Percentiles rank a stretch among this genome's conserved stretches.
phyloP scores from a whole-genome alignment of 148 eudicot species.

The Rhododendron henanense region DNA sequence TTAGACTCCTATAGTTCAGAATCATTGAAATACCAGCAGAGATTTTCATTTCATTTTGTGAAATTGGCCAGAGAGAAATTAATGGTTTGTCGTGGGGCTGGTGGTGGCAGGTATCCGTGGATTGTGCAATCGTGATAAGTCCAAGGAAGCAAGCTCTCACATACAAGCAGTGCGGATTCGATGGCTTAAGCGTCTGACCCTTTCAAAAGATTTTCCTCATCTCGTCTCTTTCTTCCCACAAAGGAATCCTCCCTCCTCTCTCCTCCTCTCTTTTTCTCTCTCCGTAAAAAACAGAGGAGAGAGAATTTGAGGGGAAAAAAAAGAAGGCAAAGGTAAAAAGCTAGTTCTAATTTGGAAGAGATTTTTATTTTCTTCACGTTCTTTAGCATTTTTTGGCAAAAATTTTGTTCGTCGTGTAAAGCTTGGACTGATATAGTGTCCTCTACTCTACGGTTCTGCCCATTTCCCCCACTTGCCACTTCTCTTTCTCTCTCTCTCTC shows the following conservation, averaged over 20 bases:
- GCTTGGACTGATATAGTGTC: not conserved
- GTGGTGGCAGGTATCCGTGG: constrained; percentile 63
- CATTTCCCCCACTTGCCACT: not conserved
- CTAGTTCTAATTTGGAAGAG: not conserved
- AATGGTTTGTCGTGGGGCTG: not conserved
- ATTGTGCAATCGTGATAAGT: constrained; percentile 78
- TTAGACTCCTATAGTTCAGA: not conserved
- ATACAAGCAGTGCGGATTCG: constrained; percentile 86
- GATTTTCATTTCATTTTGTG: not conserved
- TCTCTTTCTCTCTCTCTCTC: not conserved
- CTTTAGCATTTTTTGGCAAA: constrained; percentile 3
- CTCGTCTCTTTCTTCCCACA: not conserved
- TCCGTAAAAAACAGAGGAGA: constrained; percentile 4
- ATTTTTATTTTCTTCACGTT: not conserved
- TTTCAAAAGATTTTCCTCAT: not conserved
- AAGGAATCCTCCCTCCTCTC: not conserved
- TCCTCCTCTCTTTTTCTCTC: not conserved
- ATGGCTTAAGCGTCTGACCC: constrained; percentile 70
- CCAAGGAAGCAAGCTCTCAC: constrained; percentile 74
- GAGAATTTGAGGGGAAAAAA: not conserved
- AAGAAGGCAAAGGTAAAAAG: not conserved
- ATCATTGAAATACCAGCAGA: not conserved
- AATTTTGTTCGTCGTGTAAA: constrained; percentile 1
- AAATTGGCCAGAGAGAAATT: not conserved
- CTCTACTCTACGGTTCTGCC: not conserved